Evolutionary conservation across 768 basidiomycete genomes (phyloP).

Genomic region (Lactarius pseudohatsudake): DNA sequence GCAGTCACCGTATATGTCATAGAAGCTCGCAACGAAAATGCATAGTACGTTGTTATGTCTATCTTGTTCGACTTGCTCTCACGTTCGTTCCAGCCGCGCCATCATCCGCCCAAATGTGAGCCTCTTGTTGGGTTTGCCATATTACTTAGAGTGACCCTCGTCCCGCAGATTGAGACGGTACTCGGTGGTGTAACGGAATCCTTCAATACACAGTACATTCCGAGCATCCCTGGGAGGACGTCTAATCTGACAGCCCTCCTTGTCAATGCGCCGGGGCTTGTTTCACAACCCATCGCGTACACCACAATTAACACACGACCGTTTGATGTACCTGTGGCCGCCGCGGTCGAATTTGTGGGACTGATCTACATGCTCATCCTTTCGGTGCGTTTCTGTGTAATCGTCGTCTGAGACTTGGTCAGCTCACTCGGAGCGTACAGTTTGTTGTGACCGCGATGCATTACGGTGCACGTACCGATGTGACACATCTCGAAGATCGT

Average conservation of each 20-base stretch:
- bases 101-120: slow-evolving; percentile 5
- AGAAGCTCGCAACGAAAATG: slow-evolving; percentile 58
- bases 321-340: slow-evolving; percentile 53
- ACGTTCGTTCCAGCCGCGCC: slow-evolving; percentile 14
- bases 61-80: not conserved
- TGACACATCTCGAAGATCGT: slow-evolving; percentile 42
- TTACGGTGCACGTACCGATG: slow-evolving; percentile 36
- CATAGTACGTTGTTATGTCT: slow-evolving; percentile 42
- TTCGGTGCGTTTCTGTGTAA: slow-evolving; percentile 28
- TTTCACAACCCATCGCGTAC: slow-evolving; percentile 51
- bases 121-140: not conserved
- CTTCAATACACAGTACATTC: slow-evolving; percentile 39
- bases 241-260: slow-evolving; percentile 42
- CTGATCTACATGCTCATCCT: slow-evolving; percentile 37
- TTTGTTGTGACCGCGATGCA: slow-evolving; percentile 27
- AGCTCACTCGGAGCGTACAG: slow-evolving; percentile 1
- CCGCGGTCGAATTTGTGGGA: slow-evolving; percentile 37
- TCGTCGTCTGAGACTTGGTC: not conserved
- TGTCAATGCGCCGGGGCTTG: slow-evolving; percentile 47
- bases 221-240: slow-evolving; percentile 30
- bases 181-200: slow-evolving; percentile 41
- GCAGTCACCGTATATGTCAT: slow-evolving; percentile 46
- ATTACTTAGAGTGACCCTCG: slow-evolving; percentile 19
- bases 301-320: slow-evolving; percentile 51
- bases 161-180: slow-evolving; percentile 33